Evolutionary conservation across 257 asterid genomes (phyloP).

Genomic region (Solanum sejunctum): DNA sequence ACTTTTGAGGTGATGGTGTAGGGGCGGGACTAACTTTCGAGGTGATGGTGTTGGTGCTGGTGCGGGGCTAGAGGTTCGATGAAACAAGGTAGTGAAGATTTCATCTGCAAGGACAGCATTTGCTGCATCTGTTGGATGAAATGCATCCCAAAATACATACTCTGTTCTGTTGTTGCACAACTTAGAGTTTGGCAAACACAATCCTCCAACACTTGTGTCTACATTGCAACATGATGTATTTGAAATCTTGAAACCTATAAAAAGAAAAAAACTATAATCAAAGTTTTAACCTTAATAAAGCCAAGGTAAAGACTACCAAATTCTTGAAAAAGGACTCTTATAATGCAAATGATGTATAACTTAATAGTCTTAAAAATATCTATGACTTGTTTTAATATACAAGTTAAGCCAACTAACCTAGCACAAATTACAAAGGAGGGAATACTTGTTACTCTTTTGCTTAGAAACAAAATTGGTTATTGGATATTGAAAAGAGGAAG

Average conservation of each 20-base stretch:
- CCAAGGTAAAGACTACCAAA: too few species aligned
- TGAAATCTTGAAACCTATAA: constrained; percentile 61
- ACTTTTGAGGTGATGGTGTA: background rate
- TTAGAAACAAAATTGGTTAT: background rate
- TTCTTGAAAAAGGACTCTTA: too few species aligned
- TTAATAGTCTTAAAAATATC: too few species aligned
- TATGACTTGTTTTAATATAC: too few species aligned
- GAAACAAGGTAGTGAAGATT: constrained; percentile 24
- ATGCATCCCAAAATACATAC: constrained; percentile 77
- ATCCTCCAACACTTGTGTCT: constrained; percentile 54
- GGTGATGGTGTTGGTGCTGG: background rate
- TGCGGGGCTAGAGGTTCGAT: constrained; percentile 25
- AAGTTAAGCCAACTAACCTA: too few species aligned
- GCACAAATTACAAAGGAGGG: too few species aligned
- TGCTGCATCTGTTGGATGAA: constrained; percentile 86
- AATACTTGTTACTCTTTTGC: too few species aligned
- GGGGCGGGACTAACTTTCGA: too few species aligned
- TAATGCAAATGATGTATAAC: too few species aligned
- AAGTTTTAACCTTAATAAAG: too few species aligned
- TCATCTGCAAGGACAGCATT: constrained; percentile 52
- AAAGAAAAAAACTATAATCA: background rate
- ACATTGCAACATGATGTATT: constrained; percentile 72
- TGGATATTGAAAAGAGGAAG: background rate
- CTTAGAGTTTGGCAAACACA: constrained; percentile 57
- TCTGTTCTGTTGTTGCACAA: constrained; percentile 40